Base-by-base conservation (phyloP, 2,329 filamentous ascomycete genomes). In the Macrophomina pseudophaseolina region DNA sequence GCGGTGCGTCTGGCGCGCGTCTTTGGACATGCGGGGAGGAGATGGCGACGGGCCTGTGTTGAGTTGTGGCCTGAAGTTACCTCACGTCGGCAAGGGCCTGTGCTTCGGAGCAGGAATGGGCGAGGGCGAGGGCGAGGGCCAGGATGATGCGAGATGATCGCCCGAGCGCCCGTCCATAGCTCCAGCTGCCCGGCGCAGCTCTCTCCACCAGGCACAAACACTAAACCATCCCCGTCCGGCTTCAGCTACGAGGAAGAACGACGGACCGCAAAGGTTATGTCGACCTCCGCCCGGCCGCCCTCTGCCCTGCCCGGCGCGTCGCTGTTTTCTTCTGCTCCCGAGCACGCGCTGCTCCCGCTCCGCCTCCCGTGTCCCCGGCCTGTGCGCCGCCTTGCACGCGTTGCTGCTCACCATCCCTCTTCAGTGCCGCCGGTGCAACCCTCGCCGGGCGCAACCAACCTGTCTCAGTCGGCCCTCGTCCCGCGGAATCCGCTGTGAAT, bases 401-500 rank as follows among this genome's bases (percentile, higher is more conserved):
- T 18, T n/a, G 44, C 28, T 44, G 51, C 49, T 33, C 49, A 14
- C 42, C 63, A 44, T 44, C 53, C 53, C 53, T 60, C 64, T 44
- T 33, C 64, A 66, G 33, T 23, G 23, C 23, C 38, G 14, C 18
- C 4, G 18, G 60, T 64, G 48, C 60, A 52, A 53, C 60, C 58
- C 30, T 52, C 59, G 44, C 40, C 48, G 59, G 40, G 53, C 46
- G 64, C 64, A 66, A 48, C 53, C 64, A 59, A 23, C 14, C 64
- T 66, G 64, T 66, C 54, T 66, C 64, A 60, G 54, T 44, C 53
- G 64, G 53, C 64, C 48, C 53, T 59, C 64, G 46, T 53, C n/a
- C 44, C 44, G 42, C 64, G 35, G 53, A 66, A 46, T 60, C 53
- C 64, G 44, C 52, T 66, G 46, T 66, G 53, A 53, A 66, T 66